Base-by-base conservation (phyloP, 768 basidiomycete genomes). In the Collybia mongolica region DNA sequence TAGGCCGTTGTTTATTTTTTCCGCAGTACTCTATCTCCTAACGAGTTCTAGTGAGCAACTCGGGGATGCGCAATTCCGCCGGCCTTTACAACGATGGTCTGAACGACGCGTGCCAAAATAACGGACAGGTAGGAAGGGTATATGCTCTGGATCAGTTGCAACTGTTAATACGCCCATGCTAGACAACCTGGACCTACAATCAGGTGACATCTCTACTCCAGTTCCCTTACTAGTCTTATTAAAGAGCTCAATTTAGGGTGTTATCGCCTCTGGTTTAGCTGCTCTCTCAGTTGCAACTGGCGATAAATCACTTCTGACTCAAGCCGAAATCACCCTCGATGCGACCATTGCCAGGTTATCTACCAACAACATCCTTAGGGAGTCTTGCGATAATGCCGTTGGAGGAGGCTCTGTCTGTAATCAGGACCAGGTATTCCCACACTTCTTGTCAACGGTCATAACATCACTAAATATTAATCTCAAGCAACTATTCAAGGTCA, bases 101-200 rank as follows among this genome's bases (percentile, higher is more conserved):
- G 2, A 62, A 54, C 42, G 56, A 54, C 36, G 62, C 67, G 6
- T 76, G 74, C 48, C 40, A 56, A 40, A 77, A 77, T 53, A 77
- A 77, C 50, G 74, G 74, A 1, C 73, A 76, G 61, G 72, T 72
- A 51, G 12, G 61, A 3, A 14, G 15, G 29, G 46, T 14, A 12
- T 12, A 22, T 26, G 12, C 35, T 19, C 29, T 17, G 14, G 45
- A 11, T 11, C 18, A 20, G n/a, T 35, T 2, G 4, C 11, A 14
- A 24, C 17, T 22, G 11, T 14, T 1, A 29, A n/a, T 4, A 14
- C 12, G 8, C 19, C 40, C 8, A 17, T 9, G 48, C 20, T 51
- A 80, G 75, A 81, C 79, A 3, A 73, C 80, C 2, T 82, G 81
- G 81, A 80, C 76, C 0, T 83, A 83, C 57, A 82, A 83, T 54